These are phyloP conservation scores for Candida ponderosae DNA, from an alignment of 805 yeast genomes.

Conservation along the genomic window DNA sequence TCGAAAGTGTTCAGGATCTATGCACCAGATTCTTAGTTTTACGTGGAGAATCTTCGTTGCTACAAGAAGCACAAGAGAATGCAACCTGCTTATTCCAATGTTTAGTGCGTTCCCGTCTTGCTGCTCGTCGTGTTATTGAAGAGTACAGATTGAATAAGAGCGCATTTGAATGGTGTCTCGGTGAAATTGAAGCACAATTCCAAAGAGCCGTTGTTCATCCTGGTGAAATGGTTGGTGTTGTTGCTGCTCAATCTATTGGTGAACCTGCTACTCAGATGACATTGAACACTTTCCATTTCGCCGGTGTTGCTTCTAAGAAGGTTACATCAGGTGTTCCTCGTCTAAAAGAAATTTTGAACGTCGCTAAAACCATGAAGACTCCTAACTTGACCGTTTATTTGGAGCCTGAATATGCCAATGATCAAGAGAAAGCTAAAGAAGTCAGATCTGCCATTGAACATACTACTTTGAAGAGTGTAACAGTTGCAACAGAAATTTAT, in stretches of 20 bases:
- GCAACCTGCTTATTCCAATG: constrained; percentile 89
- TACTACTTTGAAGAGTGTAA: constrained; percentile 88
- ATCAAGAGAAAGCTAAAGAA: constrained; percentile 89
- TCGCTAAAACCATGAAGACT: constrained; percentile 97
- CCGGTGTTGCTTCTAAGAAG: constrained; percentile 95
- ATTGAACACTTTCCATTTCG: constrained; percentile 93
- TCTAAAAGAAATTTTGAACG: constrained; percentile 94
- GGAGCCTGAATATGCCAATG: constrained; percentile 70
- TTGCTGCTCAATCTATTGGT: constrained; percentile 97
- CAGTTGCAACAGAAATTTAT: constrained; percentile 94
- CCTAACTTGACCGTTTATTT: constrained; percentile 97
- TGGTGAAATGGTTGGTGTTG: constrained; percentile 97
- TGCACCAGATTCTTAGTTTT: constrained; percentile 64
- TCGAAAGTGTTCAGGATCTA: constrained; percentile 61
- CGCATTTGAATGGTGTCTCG: constrained; percentile 94
- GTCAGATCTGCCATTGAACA: constrained; percentile 97
- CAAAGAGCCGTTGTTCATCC: constrained; percentile 89
- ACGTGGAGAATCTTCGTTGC: constrained; percentile 70
- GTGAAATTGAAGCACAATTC: constrained; percentile 91
- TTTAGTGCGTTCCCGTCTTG: constrained; percentile 84
- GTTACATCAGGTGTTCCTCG: constrained; percentile 97
- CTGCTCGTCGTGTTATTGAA: constrained; percentile 84
- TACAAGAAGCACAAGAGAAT: constrained; percentile 83
- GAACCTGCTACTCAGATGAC: constrained; percentile 99
- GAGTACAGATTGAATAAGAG: constrained; percentile 78